These are phyloP conservation scores for Puccinellia tenuiflora DNA, from an alignment of 176 grass and related monocot species.

Conservation along the genomic window DNA sequence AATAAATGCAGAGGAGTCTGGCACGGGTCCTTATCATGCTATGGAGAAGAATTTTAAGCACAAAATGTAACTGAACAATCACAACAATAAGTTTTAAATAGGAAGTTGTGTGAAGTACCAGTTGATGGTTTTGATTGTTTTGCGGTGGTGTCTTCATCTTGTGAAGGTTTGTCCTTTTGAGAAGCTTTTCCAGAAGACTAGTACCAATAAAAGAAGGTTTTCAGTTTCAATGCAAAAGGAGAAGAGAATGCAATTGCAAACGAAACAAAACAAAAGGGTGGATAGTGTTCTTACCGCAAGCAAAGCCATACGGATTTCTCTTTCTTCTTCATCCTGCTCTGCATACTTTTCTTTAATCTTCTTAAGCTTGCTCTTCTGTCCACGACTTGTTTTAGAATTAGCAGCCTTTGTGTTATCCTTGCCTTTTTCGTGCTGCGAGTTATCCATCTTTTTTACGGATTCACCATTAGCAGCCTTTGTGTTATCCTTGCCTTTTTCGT, in stretches of 20 bases:
- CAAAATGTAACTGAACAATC: neutral
- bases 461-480: slow-evolving; percentile 43
- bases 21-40: neutral
- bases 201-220: slow-evolving; percentile 9
- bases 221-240: neutral
- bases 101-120: slow-evolving; percentile 36
- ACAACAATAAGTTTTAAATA: slow-evolving; percentile 11
- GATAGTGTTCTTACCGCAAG: slow-evolving; percentile 56
- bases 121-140: slow-evolving; percentile 41
- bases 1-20: neutral
- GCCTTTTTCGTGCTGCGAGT: slow-evolving; percentile 37
- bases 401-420: slow-evolving; percentile 32
- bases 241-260: neutral
- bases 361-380: slow-evolving; percentile 90
- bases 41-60: neutral
- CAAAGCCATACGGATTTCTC: slow-evolving; percentile 89
- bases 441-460: slow-evolving; percentile 26
- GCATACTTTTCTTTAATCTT: slow-evolving; percentile 99
- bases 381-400: slow-evolving; percentile 67
- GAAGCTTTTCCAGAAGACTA: slow-evolving; percentile 84
- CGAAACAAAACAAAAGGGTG: slow-evolving; percentile 11
- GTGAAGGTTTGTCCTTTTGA: slow-evolving; percentile 67
- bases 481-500: slow-evolving; percentile 39
- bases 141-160: slow-evolving; percentile 32
- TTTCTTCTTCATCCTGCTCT: slow-evolving; percentile 97